Percentiles rank a stretch among this genome's conserved stretches.
phyloP scores from a whole-genome alignment of 768 basidiomycete species.

The Auriculariales sp. region DNA sequence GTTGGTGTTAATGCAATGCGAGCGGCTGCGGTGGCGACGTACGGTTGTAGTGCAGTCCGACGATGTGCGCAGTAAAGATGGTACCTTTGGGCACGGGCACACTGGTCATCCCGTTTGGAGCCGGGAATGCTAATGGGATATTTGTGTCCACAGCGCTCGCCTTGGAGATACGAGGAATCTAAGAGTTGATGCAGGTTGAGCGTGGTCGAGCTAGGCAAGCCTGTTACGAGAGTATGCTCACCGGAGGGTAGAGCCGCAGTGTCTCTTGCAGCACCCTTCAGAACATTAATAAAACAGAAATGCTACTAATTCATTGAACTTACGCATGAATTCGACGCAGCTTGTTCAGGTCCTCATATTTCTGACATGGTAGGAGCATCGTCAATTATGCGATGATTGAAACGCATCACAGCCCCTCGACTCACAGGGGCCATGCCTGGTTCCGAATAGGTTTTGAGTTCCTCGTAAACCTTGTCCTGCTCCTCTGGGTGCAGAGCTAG shows the following conservation, averaged over 20 bases:
- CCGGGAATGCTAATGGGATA: constrained; percentile 5
- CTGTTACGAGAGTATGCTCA: too few species aligned
- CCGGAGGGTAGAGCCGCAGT: constrained; percentile 11
- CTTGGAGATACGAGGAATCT: too few species aligned
- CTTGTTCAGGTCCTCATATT: not conserved
- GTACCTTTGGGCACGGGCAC: constrained; percentile 1
- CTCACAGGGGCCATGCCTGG: constrained; percentile 1
- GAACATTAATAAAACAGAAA: constrained; percentile 7
- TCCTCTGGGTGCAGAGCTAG: constrained; percentile 12
- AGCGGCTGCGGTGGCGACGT: not conserved
- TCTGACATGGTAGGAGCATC: not conserved
- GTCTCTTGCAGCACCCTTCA: constrained; percentile 10
- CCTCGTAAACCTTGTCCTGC: constrained; percentile 9
- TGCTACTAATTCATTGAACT: constrained; percentile 6
- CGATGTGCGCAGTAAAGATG: not conserved
- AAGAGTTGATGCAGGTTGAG: too few species aligned
- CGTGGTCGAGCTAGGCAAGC: too few species aligned
- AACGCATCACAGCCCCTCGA: too few species aligned
- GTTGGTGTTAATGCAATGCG: not conserved
- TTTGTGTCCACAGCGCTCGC: constrained; percentile 15
- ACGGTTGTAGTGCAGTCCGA: constrained; percentile 6
- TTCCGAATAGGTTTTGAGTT: not conserved
- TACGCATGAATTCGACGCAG: not conserved
- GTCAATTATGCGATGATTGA: not conserved
- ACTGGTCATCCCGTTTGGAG: too few species aligned